These are phyloP conservation scores for Podospora conica DNA, from an alignment of 495 filamentous ascomycete genomes.

Conservation along the genomic window DNA sequence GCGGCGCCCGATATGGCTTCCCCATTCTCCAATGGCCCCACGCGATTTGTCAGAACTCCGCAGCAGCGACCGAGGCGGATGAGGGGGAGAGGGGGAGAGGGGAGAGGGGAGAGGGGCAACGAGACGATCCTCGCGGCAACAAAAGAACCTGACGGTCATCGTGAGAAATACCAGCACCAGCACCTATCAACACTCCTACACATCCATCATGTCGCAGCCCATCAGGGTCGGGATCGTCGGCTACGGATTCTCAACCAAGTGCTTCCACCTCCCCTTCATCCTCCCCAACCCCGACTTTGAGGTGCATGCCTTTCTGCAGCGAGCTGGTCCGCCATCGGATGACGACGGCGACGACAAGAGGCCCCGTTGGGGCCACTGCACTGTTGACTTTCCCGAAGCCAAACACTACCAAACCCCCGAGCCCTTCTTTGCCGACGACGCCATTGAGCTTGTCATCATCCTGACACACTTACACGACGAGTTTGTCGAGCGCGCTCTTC, in stretches of 20 bases:
- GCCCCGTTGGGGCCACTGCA: slow-evolving; percentile 27
- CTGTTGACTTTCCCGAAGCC: slow-evolving; percentile 30
- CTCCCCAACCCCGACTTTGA: slow-evolving; percentile 54
- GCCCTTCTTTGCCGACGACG: slow-evolving; percentile 52
- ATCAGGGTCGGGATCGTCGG: slow-evolving; percentile 33
- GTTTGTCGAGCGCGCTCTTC: slow-evolving; percentile 55
- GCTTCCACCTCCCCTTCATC: slow-evolving; percentile 71
- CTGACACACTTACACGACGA: slow-evolving; percentile 57
- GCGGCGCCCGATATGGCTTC: not conserved
- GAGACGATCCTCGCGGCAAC: not conserved
- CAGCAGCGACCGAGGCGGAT: not conserved
- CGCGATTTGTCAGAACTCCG: not conserved
- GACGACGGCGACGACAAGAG: not conserved
- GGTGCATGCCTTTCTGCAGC: slow-evolving; percentile 43
- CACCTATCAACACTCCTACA: not conserved
- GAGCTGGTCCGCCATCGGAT: slow-evolving; percentile 20
- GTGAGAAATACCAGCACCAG: not conserved
- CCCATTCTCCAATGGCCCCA: not conserved
- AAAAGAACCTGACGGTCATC: not conserved
- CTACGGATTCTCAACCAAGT: slow-evolving; percentile 59
- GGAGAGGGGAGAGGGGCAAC: not conserved
- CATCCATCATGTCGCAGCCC: slow-evolving; percentile 10
- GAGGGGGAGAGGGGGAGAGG: not conserved
- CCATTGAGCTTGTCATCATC: slow-evolving; percentile 59
- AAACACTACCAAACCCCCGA: slow-evolving; percentile 43